These are phyloP conservation scores for Fusarium papillatum DNA, from an alignment of 2,329 filamentous ascomycete genomes.

Conservation along the genomic window DNA sequence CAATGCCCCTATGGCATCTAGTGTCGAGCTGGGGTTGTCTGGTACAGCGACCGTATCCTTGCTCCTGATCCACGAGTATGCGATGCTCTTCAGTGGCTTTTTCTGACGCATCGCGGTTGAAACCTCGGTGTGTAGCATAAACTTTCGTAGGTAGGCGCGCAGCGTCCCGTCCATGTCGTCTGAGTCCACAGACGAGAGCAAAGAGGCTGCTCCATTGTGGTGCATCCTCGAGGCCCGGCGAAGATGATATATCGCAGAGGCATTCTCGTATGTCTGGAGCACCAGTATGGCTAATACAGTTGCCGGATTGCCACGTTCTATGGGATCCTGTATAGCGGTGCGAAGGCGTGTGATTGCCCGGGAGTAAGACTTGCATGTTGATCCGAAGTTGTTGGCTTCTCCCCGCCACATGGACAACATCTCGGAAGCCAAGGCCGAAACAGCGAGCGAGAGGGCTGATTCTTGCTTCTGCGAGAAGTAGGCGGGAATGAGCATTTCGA, in stretches of 20 bases:
- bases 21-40: not conserved
- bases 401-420: not conserved
- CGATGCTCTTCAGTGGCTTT: not conserved
- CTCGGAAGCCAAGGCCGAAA: not conserved
- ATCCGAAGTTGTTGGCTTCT: not conserved
- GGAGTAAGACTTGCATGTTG: not conserved
- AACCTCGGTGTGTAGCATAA: not conserved
- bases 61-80: not conserved
- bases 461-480: not conserved
- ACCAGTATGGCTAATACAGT: not conserved
- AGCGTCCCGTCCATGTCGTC: not conserved
- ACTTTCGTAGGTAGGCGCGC: not conserved
- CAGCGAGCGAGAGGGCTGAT: not conserved
- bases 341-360: not conserved
- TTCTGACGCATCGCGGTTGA: not conserved
- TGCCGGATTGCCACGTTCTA: not conserved
- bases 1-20: not conserved
- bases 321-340: not conserved
- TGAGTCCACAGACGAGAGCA: not conserved
- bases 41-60: not conserved
- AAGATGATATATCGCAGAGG: not conserved
- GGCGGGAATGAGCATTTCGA: not conserved
- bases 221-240: not conserved
- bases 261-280: not conserved
- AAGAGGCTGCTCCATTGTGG: not conserved